Conservation (phyloP, 345 rosid genomes). For the Erysimum cheiranthoides region DNA sequence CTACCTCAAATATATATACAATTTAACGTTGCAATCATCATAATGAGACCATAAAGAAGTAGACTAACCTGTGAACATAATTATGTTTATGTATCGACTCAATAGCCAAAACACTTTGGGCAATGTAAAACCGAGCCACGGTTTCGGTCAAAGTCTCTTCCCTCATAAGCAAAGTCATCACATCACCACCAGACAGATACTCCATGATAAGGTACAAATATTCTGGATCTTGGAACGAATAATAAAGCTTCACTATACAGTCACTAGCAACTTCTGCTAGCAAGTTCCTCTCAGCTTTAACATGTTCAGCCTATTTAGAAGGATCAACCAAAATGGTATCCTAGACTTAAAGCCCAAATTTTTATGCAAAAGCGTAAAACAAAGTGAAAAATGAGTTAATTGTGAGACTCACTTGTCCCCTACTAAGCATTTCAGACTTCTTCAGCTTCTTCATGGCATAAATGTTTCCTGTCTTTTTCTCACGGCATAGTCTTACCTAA, state of each 20-base stretch:
- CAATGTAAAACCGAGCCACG: constrained; percentile 89
- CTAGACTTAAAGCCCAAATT: background rate
- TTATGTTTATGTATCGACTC: constrained; percentile 93
- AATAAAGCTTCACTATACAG: constrained; percentile 90
- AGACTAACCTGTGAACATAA: constrained; percentile 83
- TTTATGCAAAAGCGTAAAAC: background rate
- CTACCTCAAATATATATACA: constrained; percentile 24
- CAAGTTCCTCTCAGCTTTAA: constrained; percentile 93
- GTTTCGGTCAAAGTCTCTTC: constrained; percentile 95
- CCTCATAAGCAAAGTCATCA: constrained; percentile 92
- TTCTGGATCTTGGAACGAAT: constrained; percentile 87
- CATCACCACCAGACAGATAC: constrained; percentile 94
- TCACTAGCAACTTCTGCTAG: constrained; percentile 94
- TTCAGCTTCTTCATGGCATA: constrained; percentile 96
- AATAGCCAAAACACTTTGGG: constrained; percentile 87
- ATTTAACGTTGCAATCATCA: constrained; percentile 16
- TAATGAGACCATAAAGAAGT: background rate
- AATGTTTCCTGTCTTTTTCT: constrained; percentile 77
- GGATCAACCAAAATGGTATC: constrained; percentile 22
- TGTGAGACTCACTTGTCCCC: constrained; percentile 80
- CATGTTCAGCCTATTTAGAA: constrained; percentile 79
- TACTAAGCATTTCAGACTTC: constrained; percentile 98
- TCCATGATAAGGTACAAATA: constrained; percentile 89
- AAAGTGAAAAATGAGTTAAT: background rate
- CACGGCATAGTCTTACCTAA: constrained; percentile 88